These are phyloP conservation scores for Ramicandelaber brevisporus DNA, from an alignment of 192 early-diverging fungal genomes.

Conservation along the genomic window DNA sequence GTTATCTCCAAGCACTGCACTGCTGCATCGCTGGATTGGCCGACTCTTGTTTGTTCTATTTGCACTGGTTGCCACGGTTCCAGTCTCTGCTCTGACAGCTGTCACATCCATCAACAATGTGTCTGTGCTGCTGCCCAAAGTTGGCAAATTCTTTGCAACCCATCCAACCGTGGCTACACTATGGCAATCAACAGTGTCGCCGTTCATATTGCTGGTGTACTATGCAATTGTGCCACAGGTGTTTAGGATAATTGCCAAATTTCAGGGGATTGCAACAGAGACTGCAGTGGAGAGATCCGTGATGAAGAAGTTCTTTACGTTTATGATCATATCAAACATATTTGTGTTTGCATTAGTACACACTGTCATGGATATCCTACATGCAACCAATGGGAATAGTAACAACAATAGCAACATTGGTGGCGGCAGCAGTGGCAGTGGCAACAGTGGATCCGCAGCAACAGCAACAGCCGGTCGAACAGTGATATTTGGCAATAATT, in stretches of 20 bases:
- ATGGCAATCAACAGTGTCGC: constrained; percentile 34
- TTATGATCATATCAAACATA: constrained; percentile 44
- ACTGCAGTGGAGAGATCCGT: constrained; percentile 42
- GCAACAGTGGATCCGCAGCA: no score
- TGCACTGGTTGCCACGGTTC: constrained; percentile 39
- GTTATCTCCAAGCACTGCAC: constrained; percentile 19
- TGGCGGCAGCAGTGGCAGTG: no score
- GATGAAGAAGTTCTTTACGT: constrained; percentile 42
- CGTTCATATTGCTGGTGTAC: constrained; percentile 34
- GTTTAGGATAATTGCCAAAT: constrained; percentile 27
- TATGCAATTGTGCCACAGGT: constrained; percentile 35
- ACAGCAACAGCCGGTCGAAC: no score
- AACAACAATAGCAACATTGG: no score
- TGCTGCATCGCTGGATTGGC: constrained; percentile 9
- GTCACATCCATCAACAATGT: constrained; percentile 29
- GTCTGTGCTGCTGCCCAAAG: constrained; percentile 20
- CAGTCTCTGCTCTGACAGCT: constrained; percentile 29
- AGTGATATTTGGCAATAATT: no score
- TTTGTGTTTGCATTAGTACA: constrained; percentile 29
- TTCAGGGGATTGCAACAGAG: constrained; percentile 42
- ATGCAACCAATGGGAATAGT: no score
- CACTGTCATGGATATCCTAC: constrained; percentile 11
- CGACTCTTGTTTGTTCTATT: constrained; percentile 21
- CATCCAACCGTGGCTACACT: constrained; percentile 26
- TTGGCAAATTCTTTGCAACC: constrained; percentile 13